A percentile compares a stretch with the other conserved stretches of the same genome.
phyloP scores from a whole-genome alignment of 129 eudicot genomes.

The Mikania micrantha region DNA sequence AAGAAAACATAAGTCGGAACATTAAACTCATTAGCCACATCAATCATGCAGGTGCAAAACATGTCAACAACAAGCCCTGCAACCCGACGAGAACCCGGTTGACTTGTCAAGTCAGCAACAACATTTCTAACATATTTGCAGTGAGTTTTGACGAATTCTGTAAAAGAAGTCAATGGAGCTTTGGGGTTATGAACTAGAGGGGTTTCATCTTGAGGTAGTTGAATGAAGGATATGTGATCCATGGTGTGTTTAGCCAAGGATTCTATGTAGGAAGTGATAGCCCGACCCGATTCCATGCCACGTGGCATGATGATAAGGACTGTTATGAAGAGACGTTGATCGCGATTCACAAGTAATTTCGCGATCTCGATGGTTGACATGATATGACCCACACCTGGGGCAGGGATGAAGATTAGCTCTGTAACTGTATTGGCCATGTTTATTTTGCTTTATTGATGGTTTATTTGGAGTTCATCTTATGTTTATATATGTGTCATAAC shows the following conservation, averaged over 20 bases:
- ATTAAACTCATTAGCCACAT: conserved; percentile 11
- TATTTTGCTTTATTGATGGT: background rate
- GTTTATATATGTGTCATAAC: background rate
- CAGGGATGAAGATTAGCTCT: conserved; percentile 19
- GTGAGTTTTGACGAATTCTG: background rate
- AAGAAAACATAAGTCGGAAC: background rate
- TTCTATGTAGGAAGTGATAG: background rate
- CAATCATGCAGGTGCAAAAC: conserved; percentile 5
- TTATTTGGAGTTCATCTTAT: background rate
- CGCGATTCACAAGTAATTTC: conserved; percentile 8
- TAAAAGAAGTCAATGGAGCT: background rate
- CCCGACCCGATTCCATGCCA: background rate
- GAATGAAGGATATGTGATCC: background rate
- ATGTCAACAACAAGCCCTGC: conserved; percentile 10
- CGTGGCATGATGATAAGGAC: conserved; percentile 12
- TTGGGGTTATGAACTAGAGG: background rate
- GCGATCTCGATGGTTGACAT: conserved; percentile 18
- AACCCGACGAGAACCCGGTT: background rate
- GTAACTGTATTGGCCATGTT: background rate
- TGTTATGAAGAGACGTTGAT: conserved; percentile 4
- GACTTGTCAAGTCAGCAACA: background rate
- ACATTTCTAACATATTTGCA: background rate
- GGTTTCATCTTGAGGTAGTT: background rate
- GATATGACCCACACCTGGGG: conserved; percentile 21
- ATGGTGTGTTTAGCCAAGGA: background rate